Conservation (phyloP, 106 monocot genomes). For the Xerophyta viscosa region DNA sequence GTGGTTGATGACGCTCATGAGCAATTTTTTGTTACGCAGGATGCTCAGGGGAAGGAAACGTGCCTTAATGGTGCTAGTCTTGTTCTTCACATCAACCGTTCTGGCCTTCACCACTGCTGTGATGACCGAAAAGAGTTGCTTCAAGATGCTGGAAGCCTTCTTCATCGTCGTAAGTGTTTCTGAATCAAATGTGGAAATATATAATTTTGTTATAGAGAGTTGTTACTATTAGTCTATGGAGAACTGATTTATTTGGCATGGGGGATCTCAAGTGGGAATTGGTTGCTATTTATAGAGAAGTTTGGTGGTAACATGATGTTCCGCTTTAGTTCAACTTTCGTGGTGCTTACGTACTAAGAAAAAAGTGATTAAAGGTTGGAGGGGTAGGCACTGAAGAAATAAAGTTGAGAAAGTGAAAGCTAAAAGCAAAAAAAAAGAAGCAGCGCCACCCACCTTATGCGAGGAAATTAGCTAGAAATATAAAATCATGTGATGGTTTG, state of each 20-base stretch:
- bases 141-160: conserved; percentile 26
- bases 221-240: not conserved
- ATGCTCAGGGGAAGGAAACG: conserved; percentile 41
- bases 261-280: conserved; percentile 1
- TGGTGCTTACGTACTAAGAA: not conserved
- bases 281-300: conserved; percentile 3
- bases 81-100: conserved; percentile 40
- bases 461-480: no score
- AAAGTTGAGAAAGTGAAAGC: conserved; percentile 6
- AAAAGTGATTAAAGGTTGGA: not conserved
- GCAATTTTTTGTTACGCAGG: conserved; percentile 48
- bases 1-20: conserved; percentile 44
- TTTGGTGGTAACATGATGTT: not conserved
- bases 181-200: not conserved
- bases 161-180: conserved; percentile 29
- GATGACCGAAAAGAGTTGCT: conserved; percentile 24
- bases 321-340: not conserved
- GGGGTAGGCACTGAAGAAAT: conserved; percentile 2
- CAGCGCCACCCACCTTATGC: no score
- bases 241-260: conserved; percentile 5
- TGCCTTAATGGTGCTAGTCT: conserved; percentile 35
- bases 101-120: conserved; percentile 43
- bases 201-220: not conserved
- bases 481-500: no score
- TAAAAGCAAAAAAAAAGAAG: not conserved